These are phyloP conservation scores for Ananas comosus DNA, from an alignment of 176 grass and related monocot genomes.

Conservation along the genomic window DNA sequence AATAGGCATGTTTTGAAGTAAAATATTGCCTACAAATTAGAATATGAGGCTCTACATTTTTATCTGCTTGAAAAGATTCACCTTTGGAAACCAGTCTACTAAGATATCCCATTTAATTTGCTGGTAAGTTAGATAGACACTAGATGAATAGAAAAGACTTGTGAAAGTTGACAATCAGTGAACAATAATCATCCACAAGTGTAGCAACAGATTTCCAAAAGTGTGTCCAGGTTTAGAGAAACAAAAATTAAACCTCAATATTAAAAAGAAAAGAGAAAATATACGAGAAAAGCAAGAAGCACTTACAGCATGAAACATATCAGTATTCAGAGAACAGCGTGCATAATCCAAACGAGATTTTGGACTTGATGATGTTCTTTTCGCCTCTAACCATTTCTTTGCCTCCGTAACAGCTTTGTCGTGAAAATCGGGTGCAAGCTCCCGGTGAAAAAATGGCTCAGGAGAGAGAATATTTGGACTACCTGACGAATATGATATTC, in stretches of 20 bases:
- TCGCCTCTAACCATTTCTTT: conserved; percentile 29
- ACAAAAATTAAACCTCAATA: background rate
- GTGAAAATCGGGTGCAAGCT: conserved; percentile 21
- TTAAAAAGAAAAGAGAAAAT: conserved; percentile 5
- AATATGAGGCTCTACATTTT: no score
- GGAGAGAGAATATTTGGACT: conserved; percentile 36
- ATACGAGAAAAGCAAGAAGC: conserved; percentile 4
- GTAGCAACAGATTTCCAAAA: background rate
- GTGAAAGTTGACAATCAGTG: no score
- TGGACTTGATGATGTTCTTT: conserved; percentile 15
- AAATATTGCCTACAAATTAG: no score
- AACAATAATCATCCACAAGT: no score
- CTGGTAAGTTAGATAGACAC: background rate
- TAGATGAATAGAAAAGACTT: background rate
- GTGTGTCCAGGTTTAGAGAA: background rate
- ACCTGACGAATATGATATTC: conserved; percentile 26
- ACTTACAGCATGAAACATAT: conserved; percentile 18
- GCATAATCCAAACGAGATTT: conserved; percentile 9
- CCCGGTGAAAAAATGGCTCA: conserved; percentile 17
- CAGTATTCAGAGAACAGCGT: conserved; percentile 24
- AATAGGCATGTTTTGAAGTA: no score
- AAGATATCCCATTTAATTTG: no score
- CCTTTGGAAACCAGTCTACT: no score
- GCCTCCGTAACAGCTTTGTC: conserved; percentile 26
- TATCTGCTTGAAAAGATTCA: no score